Percentiles rank a stretch among this genome's conserved stretches.
phyloP scores from a whole-genome alignment of 805 yeast species.

The Yamadazyma akitaensis region DNA sequence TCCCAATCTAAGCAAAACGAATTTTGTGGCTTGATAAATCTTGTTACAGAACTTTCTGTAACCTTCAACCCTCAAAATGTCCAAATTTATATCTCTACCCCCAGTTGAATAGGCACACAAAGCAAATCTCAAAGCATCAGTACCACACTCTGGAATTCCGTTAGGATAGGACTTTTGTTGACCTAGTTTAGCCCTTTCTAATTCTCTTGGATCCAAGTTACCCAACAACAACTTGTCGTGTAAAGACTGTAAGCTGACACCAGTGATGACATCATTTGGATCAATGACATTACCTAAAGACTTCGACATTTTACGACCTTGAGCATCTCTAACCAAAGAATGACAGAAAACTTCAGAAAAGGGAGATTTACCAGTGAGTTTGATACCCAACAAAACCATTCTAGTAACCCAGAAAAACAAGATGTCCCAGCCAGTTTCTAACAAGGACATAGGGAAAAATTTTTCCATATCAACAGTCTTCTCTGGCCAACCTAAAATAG shows the following conservation, averaged over 20 bases:
- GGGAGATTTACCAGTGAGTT: slow-evolving; percentile 87
- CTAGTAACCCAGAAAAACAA: slow-evolving; percentile 98
- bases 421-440: slow-evolving; percentile 99
- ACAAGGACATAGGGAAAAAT: slow-evolving; percentile 87
- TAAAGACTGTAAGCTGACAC: slow-evolving; percentile 75
- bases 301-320: slow-evolving; percentile 98
- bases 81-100: slow-evolving; percentile 96
- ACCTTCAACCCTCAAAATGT: slow-evolving; percentile 95
- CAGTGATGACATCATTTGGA: slow-evolving; percentile 90
- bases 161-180: slow-evolving; percentile 88
- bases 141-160: slow-evolving; percentile 99
- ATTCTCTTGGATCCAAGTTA: slow-evolving; percentile 85
- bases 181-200: slow-evolving; percentile 82
- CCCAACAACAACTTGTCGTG: slow-evolving; percentile 76
- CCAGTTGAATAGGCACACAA: slow-evolving; percentile 98
- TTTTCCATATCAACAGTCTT: slow-evolving; percentile 66
- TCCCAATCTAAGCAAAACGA: slow-evolving; percentile 90
- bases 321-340: slow-evolving; percentile 97
- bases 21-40: slow-evolving; percentile 98
- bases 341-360: slow-evolving; percentile 97
- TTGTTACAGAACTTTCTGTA: slow-evolving; percentile 99
- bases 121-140: slow-evolving; percentile 97
- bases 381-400: slow-evolving; percentile 89
- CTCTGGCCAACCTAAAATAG: slow-evolving; percentile 95
- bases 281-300: slow-evolving; percentile 95